Percentiles rank a stretch among this genome's conserved stretches.
Conservation (phyloP, 805 yeast genomes). For the Kuraishia piskuri region DNA sequence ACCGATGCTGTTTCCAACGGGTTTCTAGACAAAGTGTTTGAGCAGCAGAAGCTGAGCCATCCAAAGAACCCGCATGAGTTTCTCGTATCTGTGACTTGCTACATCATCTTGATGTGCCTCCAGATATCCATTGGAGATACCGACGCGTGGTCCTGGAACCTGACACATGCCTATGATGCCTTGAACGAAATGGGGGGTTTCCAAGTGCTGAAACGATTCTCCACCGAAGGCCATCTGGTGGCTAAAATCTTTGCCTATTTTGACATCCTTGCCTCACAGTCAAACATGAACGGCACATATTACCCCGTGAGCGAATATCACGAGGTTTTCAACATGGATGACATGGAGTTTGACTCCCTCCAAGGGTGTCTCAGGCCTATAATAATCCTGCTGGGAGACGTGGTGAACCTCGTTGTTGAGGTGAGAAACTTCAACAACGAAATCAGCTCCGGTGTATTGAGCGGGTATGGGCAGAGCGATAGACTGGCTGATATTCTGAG, state of each 20-base stretch:
- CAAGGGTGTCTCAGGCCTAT: conserved; percentile 34
- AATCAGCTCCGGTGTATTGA: background rate
- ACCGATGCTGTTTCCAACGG: background rate
- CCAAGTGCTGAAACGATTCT: conserved; percentile 19
- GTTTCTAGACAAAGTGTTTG: conserved; percentile 5
- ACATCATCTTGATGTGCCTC: conserved; percentile 21
- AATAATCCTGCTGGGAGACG: conserved; percentile 27
- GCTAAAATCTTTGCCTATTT: conserved; percentile 29
- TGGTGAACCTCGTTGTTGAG: conserved; percentile 18
- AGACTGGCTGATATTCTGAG: background rate
- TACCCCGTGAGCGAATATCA: conserved; percentile 25
- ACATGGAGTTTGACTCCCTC: conserved; percentile 24
- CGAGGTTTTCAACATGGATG: conserved; percentile 14
- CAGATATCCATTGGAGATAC: conserved; percentile 24
- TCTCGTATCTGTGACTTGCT: conserved; percentile 18
- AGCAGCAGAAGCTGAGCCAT: conserved; percentile 12
- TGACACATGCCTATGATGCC: conserved; percentile 18
- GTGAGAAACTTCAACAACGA: background rate
- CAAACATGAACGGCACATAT: conserved; percentile 28
- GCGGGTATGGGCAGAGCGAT: background rate
- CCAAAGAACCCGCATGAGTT: conserved; percentile 12
- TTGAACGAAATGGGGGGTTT: conserved; percentile 19
- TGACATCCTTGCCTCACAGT: conserved; percentile 29
- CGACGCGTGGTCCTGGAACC: conserved; percentile 24
- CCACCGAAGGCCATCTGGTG: conserved; percentile 25